A percentile compares a stretch with the other conserved stretches of the same genome.
These are phyloP conservation scores for Candida sp. DNA, from an alignment of 1,139 yeast genomes.

Conservation along the genomic window DNA sequence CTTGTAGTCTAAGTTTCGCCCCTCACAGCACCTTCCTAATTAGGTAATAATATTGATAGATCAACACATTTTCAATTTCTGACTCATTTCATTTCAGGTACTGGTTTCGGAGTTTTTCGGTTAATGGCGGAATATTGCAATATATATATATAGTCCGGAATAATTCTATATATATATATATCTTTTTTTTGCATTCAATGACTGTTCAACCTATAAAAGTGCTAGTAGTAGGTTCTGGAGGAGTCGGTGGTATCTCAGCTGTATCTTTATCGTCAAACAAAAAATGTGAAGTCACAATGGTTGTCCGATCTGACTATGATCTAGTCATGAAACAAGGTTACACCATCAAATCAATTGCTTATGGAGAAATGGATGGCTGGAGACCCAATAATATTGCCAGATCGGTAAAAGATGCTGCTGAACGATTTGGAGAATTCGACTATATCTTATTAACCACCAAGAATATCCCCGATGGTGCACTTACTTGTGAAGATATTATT, in stretches of 20 bases:
- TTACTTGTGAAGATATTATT: slow-evolving; percentile 57
- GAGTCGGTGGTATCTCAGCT: slow-evolving; percentile 72
- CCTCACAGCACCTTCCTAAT: too few species aligned
- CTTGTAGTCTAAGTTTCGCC: too few species aligned
- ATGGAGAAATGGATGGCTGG: slow-evolving; percentile 55
- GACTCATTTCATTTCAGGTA: too few species aligned
- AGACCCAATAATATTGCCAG: slow-evolving; percentile 47
- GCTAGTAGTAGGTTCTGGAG: slow-evolving; percentile 42
- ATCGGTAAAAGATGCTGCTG: slow-evolving; percentile 43
- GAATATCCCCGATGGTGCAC: slow-evolving; percentile 62
- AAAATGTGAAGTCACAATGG: slow-evolving; percentile 54
- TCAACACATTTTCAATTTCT: too few species aligned
- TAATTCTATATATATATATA: too few species aligned
- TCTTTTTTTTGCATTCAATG: too few species aligned
- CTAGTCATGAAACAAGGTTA: slow-evolving; percentile 50
- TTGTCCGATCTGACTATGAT: slow-evolving; percentile 66
- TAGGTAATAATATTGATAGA: too few species aligned
- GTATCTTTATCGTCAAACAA: slow-evolving; percentile 47
- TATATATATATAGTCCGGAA: too few species aligned
- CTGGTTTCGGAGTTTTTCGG: too few species aligned
- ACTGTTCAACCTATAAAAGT: slow-evolving; percentile 21
- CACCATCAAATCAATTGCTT: slow-evolving; percentile 56
- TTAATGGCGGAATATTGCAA: too few species aligned
- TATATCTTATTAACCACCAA: slow-evolving; percentile 68
- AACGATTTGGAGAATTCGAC: slow-evolving; percentile 52